Evolutionary conservation across 495 filamentous ascomycete genomes (phyloP).

Genomic region (Cercophora samala): DNA sequence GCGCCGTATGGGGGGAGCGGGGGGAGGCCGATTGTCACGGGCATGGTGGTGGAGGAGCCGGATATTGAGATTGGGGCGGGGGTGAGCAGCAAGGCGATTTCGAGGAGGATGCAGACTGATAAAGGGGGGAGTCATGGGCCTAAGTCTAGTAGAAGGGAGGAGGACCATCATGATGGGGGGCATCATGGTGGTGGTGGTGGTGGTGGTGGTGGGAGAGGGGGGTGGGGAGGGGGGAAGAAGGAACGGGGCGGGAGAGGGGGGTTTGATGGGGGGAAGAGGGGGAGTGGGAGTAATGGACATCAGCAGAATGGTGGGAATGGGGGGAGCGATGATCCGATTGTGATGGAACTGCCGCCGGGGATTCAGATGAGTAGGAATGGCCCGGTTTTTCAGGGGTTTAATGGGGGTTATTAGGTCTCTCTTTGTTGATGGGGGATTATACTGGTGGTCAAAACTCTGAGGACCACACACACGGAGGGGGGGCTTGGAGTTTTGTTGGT

Average conservation of each 20-base stretch:
- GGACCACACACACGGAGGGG: too few relatives aligned
- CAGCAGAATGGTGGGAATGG: neutral
- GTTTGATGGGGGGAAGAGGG: neutral
- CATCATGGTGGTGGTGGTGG: conserved; percentile 40
- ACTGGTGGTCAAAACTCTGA: too few relatives aligned
- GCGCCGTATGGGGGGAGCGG: conserved; percentile 93
- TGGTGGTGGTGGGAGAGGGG: conserved; percentile 36
- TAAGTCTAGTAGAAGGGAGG: conserved; percentile 60
- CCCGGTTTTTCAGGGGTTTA: conserved; percentile 49
- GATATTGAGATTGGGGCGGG: conserved; percentile 98
- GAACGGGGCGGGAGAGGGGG: conserved; percentile 19
- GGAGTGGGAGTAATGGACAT: conserved; percentile 44
- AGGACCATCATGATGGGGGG: conserved; percentile 46
- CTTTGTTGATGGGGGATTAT: too few relatives aligned
- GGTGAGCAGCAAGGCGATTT: conserved; percentile 93
- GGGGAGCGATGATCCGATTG: conserved; percentile 40
- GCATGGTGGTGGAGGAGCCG: conserved; percentile 91
- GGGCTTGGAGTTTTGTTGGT: too few relatives aligned
- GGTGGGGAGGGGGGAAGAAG: conserved; percentile 42
- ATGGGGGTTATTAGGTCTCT: neutral
- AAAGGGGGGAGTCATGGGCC: conserved; percentile 70
- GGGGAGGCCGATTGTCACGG: conserved; percentile 71
- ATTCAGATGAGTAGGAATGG: conserved; percentile 57
- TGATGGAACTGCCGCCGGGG: conserved; percentile 58
- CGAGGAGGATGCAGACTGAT: conserved; percentile 75